A percentile compares a stretch with the other conserved stretches of the same genome.
Evolutionary conservation across 179 eudicot genomes (phyloP).

Genomic region (Spergularia azorica): DNA sequence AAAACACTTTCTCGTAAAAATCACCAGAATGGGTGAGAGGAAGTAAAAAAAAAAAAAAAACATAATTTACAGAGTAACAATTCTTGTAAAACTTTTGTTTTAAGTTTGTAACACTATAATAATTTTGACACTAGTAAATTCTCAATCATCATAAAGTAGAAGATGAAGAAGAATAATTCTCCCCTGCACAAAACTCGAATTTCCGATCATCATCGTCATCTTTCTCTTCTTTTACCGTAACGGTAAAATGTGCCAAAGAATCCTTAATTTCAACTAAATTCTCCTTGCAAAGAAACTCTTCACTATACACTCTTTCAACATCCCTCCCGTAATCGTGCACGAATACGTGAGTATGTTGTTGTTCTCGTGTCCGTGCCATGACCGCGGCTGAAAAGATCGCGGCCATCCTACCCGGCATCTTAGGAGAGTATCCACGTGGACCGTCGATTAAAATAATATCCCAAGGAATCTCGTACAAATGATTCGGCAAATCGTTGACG

Average conservation of each 20-base stretch:
- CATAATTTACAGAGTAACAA: background rate
- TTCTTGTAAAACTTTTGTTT: too few species aligned
- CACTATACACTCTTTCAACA: constrained; percentile 61
- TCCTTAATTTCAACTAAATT: constrained; percentile 61
- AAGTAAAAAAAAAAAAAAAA: background rate
- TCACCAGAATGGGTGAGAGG: too few species aligned
- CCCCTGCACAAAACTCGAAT: constrained; percentile 43
- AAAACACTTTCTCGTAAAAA: too few species aligned
- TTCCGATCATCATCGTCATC: background rate
- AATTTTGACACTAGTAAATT: too few species aligned
- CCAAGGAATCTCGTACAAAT: constrained; percentile 69
- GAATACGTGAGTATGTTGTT: constrained; percentile 54
- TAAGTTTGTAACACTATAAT: too few species aligned
- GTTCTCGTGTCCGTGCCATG: constrained; percentile 40
- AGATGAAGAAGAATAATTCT: background rate
- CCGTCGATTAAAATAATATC: constrained; percentile 81
- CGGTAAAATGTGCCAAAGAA: constrained; percentile 67
- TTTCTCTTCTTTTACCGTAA: constrained; percentile 31
- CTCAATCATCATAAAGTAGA: background rate
- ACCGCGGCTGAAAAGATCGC: constrained; percentile 74
- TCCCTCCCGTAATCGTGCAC: constrained; percentile 81
- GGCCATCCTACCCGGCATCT: constrained; percentile 68
- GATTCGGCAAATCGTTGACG: constrained; percentile 78
- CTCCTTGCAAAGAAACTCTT: constrained; percentile 72
- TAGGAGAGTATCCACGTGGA: constrained; percentile 56